Percentiles rank a stretch among this genome's conserved stretches.
phyloP scores from a whole-genome alignment of 805 yeast genomes.

The Nakazawaea ishiwadae region DNA sequence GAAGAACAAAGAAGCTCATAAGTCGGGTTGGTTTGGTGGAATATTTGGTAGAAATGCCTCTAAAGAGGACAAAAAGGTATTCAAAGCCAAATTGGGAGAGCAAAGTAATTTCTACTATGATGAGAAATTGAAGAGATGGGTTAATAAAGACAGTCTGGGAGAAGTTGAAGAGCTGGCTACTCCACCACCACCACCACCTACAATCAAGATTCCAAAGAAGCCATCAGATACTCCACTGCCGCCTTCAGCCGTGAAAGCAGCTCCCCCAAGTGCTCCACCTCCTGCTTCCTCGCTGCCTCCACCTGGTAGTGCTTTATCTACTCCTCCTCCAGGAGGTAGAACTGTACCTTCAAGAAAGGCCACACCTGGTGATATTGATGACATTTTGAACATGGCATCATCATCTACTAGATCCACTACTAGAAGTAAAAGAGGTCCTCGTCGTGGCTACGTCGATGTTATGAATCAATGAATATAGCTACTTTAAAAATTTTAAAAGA shows the following conservation, averaged over 20 bases:
- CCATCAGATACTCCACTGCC: conserved; percentile 26
- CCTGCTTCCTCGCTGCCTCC: too few species aligned
- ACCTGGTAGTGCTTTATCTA: too few species aligned
- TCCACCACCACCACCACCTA: conserved; percentile 71
- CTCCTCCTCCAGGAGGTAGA: conserved; percentile 12
- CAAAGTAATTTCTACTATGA: conserved; percentile 72
- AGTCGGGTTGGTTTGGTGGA: conserved; percentile 57
- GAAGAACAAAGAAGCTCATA: conserved; percentile 14
- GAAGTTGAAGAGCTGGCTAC: conserved; percentile 56
- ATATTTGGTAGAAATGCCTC: conserved; percentile 38
- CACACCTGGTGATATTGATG: conserved; percentile 9
- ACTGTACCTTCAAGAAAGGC: conserved; percentile 8
- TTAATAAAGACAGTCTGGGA: conserved; percentile 60
- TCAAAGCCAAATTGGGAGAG: conserved; percentile 84
- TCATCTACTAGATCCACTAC: conserved; percentile 32
- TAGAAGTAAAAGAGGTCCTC: conserved; percentile 48
- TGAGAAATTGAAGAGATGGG: conserved; percentile 83
- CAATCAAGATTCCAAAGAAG: conserved; percentile 29
- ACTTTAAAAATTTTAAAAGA: not conserved
- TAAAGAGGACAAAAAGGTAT: conserved; percentile 67
- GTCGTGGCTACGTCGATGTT: conserved; percentile 60
- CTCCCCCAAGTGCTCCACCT: too few species aligned
- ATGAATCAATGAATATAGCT: conserved; percentile 30
- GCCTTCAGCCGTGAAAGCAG: conserved; percentile 28
- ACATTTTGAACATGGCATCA: conserved; percentile 17